Conservation (phyloP, 176 grass and related monocot genomes). For the Puccinellia tenuiflora region DNA sequence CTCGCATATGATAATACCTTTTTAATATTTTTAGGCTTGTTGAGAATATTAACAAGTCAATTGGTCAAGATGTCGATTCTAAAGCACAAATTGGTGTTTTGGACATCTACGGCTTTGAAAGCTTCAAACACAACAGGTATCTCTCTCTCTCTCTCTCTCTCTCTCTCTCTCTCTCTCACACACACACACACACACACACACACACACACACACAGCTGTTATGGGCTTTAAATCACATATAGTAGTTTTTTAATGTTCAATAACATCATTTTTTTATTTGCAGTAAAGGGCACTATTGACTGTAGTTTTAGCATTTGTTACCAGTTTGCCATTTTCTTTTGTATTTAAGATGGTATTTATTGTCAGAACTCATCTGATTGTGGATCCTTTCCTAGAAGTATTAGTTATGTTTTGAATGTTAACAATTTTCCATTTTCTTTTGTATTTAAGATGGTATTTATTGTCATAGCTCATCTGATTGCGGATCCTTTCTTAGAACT, state of each 20-base stretch:
- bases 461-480: conserved; percentile 1
- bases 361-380: background rate
- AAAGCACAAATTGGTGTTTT: conserved; percentile 95
- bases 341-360: background rate
- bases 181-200: too few relatives aligned
- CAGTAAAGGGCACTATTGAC: background rate
- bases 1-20: background rate
- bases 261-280: background rate
- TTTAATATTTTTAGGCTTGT: conserved; percentile 70
- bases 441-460: background rate
- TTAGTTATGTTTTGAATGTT: background rate
- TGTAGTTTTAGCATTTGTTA: background rate
- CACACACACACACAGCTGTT: background rate
- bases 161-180: too few relatives aligned
- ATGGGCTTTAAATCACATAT: background rate
- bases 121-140: conserved; percentile 90
- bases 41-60: conserved; percentile 97
- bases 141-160: background rate
- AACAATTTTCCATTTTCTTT: background rate
- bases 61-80: conserved; percentile 90
- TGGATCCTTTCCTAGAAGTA: background rate
- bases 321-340: background rate
- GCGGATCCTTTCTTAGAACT: background rate
- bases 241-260: background rate
- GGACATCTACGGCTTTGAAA: conserved; percentile 99